Evolutionary conservation across 148 eudicot genomes (phyloP), one percentile per base, ranked within the genome.

Genomic region (Selenicereus undatus): DNA sequence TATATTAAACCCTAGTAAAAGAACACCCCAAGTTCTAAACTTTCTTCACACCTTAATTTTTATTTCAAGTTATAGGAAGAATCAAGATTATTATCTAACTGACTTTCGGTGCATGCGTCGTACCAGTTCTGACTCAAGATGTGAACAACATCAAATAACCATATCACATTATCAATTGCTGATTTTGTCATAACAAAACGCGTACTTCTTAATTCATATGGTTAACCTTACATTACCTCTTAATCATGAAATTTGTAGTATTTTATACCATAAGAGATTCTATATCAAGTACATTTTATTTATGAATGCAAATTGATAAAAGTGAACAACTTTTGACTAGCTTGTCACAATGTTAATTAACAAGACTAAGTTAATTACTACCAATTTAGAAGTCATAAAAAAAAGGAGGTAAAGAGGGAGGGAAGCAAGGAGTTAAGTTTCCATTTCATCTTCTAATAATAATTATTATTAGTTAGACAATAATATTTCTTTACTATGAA

Each of bases 401-500:
- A 27, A 12, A n/a, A 27, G 71, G 65, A 22, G 22, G 12, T 45
- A 20, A 45, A 65, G 65, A 35, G 71, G 71, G 72, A 73, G 35
- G 76, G 69, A 71, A 79, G 73, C 48, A 71, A 17, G 76, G 30
- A 71, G 30, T 27, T 70, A 51, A 50, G 43, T 78, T 64, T 42
- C 75, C 75, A 45, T 29, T 48, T 65, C 26, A 65, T n/a, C 43
- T 24, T 26, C 71, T 50, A 43, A 32, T 32, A 32, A 32, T 32
- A 32, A 17, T 69, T 79, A 50, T 74, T 50, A 79, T 30, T 72
- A 58, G 36, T 56, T 58, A 73, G 17, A 16, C 3, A 77, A 10
- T 68, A 50, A 17, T 29, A 64, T 3, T 60, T 6, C 48, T 77
- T 83, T 83, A 68, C 82, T 83, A 83, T 45, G 81, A 73, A 51